phyloP scores from a whole-genome alignment of 1,139 yeast species.

The Sugiyamaella castrensis region DNA sequence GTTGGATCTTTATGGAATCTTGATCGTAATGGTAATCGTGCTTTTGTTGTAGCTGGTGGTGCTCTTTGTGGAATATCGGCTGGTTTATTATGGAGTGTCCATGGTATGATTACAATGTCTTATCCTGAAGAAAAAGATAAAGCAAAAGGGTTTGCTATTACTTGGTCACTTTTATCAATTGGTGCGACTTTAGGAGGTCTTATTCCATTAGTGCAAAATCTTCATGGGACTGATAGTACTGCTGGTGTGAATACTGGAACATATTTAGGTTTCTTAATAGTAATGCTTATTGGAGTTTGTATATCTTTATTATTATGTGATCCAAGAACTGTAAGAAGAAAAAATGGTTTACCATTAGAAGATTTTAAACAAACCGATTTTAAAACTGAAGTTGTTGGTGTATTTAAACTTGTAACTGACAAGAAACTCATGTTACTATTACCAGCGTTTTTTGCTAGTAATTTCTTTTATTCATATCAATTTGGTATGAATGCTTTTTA shows the following conservation, averaged over 20 bases:
- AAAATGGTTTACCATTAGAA: constrained; percentile 19
- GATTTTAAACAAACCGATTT: constrained; percentile 19
- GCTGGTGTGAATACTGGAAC: constrained; percentile 24
- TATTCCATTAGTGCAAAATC: constrained; percentile 20
- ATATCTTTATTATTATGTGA: constrained; percentile 15
- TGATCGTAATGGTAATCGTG: constrained; percentile 20
- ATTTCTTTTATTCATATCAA: constrained; percentile 24
- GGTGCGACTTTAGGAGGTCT: constrained; percentile 24
- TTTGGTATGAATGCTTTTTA: constrained; percentile 24
- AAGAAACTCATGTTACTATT: constrained; percentile 20
- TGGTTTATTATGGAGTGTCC: constrained; percentile 24
- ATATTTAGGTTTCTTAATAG: constrained; percentile 23
- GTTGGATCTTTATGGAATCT: constrained; percentile 23
- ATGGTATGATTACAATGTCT: constrained; percentile 23
- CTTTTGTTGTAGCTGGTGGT: constrained; percentile 24
- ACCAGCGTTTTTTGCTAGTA: constrained; percentile 24
- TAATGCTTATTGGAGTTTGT: constrained; percentile 20
- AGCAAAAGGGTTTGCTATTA: constrained; percentile 20
- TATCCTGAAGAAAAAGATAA: constrained; percentile 23
- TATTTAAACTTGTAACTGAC: constrained; percentile 20
- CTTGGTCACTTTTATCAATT: constrained; percentile 23
- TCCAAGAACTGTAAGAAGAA: constrained; percentile 19
- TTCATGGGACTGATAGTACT: constrained; percentile 16
- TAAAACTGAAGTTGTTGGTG: constrained; percentile 17
- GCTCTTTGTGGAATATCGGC: constrained; percentile 24